phyloP scores from a whole-genome alignment of 768 basidiomycete species.

The Kwoniella europaea region DNA sequence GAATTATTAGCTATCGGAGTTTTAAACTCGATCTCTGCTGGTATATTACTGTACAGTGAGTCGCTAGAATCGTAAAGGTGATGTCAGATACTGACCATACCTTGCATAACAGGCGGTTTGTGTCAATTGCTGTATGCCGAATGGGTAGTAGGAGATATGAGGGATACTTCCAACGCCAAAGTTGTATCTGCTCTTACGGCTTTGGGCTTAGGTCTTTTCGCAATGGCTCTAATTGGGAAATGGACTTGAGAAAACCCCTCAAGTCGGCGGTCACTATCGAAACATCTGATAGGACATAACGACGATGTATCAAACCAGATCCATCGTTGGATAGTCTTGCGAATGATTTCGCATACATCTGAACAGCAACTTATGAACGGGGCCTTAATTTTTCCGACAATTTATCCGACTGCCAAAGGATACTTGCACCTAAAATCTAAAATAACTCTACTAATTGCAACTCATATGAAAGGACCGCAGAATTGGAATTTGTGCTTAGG shows the following conservation, averaged over 20 bases:
- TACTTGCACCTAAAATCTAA: too few species aligned
- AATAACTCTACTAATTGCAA: too few species aligned
- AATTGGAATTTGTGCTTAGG: too few species aligned
- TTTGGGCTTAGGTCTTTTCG: slow-evolving; percentile 10
- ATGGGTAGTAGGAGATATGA: slow-evolving; percentile 21
- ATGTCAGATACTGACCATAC: not conserved
- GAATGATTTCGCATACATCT: too few species aligned
- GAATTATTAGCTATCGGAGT: slow-evolving; percentile 19
- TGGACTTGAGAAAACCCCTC: slow-evolving; percentile 7
- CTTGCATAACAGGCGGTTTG: slow-evolving; percentile 5
- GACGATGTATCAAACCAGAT: too few species aligned
- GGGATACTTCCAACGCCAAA: slow-evolving; percentile 8
- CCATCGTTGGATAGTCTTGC: too few species aligned
- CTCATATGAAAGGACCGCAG: too few species aligned
- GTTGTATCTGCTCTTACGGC: slow-evolving; percentile 2
- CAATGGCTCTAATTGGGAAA: slow-evolving; percentile 18
- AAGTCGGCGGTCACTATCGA: too few species aligned
- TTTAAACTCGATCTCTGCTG: slow-evolving; percentile 16
- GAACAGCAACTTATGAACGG: too few species aligned
- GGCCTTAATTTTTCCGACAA: too few species aligned
- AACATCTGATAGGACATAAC: too few species aligned
- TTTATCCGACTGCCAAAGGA: too few species aligned
- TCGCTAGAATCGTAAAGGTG: not conserved
- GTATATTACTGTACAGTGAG: slow-evolving; percentile 20
- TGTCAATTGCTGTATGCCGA: slow-evolving; percentile 16